Evolutionary conservation across 2,329 filamentous ascomycete genomes (phyloP).

Genomic region (Botryosphaeria dothidea): DNA sequence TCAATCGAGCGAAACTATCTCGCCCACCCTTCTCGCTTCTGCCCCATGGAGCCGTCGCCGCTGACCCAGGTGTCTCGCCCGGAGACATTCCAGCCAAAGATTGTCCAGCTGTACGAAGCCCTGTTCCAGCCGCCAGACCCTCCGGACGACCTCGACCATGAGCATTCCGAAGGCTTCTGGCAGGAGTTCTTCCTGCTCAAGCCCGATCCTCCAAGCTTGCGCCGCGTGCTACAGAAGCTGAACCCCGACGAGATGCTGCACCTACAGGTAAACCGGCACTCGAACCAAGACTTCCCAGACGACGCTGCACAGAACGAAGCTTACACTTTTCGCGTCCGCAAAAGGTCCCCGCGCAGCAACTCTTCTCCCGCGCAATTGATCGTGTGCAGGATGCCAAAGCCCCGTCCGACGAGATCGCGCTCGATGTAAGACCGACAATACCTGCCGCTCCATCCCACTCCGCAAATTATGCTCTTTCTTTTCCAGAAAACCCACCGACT

Average conservation of each 20-base stretch:
- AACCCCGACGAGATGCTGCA: slow-evolving; percentile 74
- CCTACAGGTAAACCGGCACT: slow-evolving; percentile 57
- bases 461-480: neutral
- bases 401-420: slow-evolving; percentile 72
- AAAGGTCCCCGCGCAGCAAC: slow-evolving; percentile 68
- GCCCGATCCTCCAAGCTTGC: slow-evolving; percentile 71
- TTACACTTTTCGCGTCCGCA: neutral
- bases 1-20: neutral
- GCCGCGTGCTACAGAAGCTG: slow-evolving; percentile 68
- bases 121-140: slow-evolving; percentile 61
- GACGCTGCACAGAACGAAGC: neutral
- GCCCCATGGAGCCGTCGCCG: slow-evolving; percentile 80
- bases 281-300: neutral
- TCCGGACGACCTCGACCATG: slow-evolving; percentile 58
- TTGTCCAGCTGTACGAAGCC: slow-evolving; percentile 83
- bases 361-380: slow-evolving; percentile 73
- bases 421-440: slow-evolving; percentile 67
- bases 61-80: slow-evolving; percentile 90
- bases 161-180: slow-evolving; percentile 91
- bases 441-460: neutral
- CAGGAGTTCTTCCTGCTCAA: slow-evolving; percentile 89
- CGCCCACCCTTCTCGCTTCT: neutral
- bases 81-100: slow-evolving; percentile 90
- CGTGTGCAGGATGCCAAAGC: slow-evolving; percentile 63
- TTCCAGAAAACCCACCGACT: slow-evolving; percentile 36